These are phyloP conservation scores for Ascochyta pisi DNA, from an alignment of 2,329 filamentous ascomycete genomes.

Conservation along the genomic window DNA sequence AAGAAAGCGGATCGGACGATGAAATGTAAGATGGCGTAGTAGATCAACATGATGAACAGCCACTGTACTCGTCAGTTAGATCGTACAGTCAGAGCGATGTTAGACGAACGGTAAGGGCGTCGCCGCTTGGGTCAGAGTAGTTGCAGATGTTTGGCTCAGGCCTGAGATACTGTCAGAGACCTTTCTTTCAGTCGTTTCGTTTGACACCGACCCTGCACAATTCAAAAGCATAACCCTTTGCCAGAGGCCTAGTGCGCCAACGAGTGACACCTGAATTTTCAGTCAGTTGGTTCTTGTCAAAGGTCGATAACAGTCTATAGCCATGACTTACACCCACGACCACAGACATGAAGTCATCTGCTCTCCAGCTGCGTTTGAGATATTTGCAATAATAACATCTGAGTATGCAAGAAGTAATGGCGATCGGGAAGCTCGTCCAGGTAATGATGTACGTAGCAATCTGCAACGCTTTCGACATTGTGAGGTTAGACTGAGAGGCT, in stretches of 20 bases:
- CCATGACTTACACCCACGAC: background rate
- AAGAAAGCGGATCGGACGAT: slow-evolving; percentile 9
- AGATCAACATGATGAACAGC: slow-evolving; percentile 5
- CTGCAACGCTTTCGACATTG: slow-evolving; percentile 9
- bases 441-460: slow-evolving; percentile 4
- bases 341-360: slow-evolving; percentile 15
- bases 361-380: slow-evolving; percentile 6
- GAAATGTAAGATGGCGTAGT: slow-evolving; percentile 9
- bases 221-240: background rate
- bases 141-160: slow-evolving; percentile 4
- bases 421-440: slow-evolving; percentile 3
- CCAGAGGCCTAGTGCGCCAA: slow-evolving; percentile 3
- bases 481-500: background rate
- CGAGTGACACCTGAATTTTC: background rate
- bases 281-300: background rate
- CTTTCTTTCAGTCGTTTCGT: background rate
- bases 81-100: background rate
- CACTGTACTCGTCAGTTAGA: slow-evolving; percentile 1
- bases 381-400: slow-evolving; percentile 6
- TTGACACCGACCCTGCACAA: slow-evolving; percentile 1
- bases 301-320: background rate
- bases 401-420: slow-evolving; percentile 5
- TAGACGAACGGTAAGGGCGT: background rate
- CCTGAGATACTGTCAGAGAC: background rate
- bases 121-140: background rate